phyloP scores from a whole-genome alignment of 148 eudicot genomes.

The Hydrangea macrophylla region DNA sequence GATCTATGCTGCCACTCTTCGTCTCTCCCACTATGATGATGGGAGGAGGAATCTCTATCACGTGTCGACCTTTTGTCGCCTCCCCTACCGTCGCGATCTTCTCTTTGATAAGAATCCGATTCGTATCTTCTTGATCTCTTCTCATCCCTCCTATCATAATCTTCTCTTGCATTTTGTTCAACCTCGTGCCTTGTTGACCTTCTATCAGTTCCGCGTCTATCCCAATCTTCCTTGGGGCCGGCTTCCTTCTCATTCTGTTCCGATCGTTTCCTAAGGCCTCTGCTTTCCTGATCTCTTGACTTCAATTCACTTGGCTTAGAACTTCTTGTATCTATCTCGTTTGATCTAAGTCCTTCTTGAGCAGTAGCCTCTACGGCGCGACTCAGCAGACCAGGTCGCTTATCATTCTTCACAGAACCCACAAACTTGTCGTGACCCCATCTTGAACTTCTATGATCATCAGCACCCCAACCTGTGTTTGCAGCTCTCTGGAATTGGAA shows the following conservation, averaged over 20 bases:
- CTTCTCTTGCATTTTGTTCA: constrained; percentile 41
- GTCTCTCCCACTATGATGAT: constrained; percentile 29
- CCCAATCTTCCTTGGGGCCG: constrained; percentile 24
- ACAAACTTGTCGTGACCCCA: constrained; percentile 59
- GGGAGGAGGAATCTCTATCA: constrained; percentile 43
- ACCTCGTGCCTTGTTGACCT: constrained; percentile 36
- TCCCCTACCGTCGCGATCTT: constrained; percentile 28
- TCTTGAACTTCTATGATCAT: constrained; percentile 58
- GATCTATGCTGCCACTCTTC: constrained; percentile 42
- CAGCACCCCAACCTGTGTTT: constrained; percentile 85
- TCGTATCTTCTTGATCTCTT: constrained; percentile 45
- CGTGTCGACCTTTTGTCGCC: constrained; percentile 32
- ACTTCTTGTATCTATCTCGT: constrained; percentile 33
- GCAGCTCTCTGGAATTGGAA: constrained; percentile 74
- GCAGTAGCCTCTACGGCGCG: constrained; percentile 21
- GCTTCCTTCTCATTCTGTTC: constrained; percentile 25
- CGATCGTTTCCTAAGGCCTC: constrained; percentile 28
- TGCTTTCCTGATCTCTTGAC: constrained; percentile 30
- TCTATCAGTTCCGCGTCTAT: constrained; percentile 26
- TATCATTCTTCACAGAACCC: constrained; percentile 31
- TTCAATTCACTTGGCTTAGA: constrained; percentile 28
- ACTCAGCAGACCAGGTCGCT: constrained; percentile 27
- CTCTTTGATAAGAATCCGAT: constrained; percentile 31
- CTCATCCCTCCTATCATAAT: constrained; percentile 48
- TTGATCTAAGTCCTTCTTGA: constrained; percentile 21